Conservation (phyloP, 2,329 filamentous ascomycete genomes). For the Talaromyces amestolkiae region DNA sequence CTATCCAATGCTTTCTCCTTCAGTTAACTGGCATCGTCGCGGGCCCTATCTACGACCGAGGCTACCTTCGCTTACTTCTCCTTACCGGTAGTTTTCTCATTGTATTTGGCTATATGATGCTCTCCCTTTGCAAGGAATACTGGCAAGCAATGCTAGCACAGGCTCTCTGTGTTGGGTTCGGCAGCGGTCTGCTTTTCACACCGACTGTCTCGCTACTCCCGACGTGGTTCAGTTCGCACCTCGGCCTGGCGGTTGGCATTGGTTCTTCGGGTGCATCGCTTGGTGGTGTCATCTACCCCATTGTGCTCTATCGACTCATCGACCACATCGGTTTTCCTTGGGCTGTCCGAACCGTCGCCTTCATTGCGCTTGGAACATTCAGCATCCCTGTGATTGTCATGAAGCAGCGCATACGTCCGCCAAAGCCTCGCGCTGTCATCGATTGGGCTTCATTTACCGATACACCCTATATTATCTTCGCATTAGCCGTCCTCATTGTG, state of each 20-base stretch:
- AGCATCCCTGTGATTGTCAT: constrained; percentile 44
- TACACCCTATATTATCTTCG: constrained; percentile 44
- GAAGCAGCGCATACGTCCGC: constrained; percentile 37
- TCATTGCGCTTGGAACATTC: constrained; percentile 54
- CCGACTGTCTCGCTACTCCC: constrained; percentile 63
- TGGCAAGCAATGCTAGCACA: constrained; percentile 53
- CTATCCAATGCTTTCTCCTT: constrained; percentile 49
- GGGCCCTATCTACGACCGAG: constrained; percentile 50
- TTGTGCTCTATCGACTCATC: constrained; percentile 45
- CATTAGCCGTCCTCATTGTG: constrained; percentile 56
- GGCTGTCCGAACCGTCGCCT: constrained; percentile 62
- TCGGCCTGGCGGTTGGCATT: constrained; percentile 59
- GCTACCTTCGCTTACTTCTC: constrained; percentile 44
- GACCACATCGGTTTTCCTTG: constrained; percentile 54
- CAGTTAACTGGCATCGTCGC: constrained; percentile 47
- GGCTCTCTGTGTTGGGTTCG: constrained; percentile 52
- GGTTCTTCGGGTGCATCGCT: constrained; percentile 59
- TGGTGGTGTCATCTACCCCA: constrained; percentile 57
- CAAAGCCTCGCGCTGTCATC: constrained; percentile 40
- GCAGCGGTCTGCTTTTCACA: constrained; percentile 62
- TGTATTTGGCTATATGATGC: constrained; percentile 24
- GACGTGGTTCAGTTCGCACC: constrained; percentile 61
- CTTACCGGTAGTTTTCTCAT: constrained; percentile 43
- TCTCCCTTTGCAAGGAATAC: constrained; percentile 21
- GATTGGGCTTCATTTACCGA: constrained; percentile 48